These are phyloP conservation scores for Leishmania turanica DNA, from an alignment of 208 protist genomes.

Conservation along the genomic window DNA sequence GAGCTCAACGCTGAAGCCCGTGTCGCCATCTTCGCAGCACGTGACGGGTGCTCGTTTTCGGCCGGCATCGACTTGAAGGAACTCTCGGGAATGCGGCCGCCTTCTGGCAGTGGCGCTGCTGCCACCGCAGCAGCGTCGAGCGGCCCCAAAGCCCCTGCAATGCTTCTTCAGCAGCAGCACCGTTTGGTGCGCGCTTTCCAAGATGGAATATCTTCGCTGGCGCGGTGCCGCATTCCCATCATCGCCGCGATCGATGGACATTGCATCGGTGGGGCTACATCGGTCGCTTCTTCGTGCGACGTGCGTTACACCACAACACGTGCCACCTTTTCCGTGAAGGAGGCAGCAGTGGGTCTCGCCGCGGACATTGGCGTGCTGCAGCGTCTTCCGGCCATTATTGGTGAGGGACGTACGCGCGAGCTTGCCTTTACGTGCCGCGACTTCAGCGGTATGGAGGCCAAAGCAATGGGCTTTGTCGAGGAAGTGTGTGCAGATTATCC, in stretches of 20 bases:
- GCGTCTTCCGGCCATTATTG: slow-evolving; percentile 64
- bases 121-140: not conserved
- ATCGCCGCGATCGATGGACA: slow-evolving; percentile 64
- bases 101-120: slow-evolving; percentile 13
- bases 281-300: slow-evolving; percentile 70
- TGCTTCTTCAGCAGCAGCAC: slow-evolving; percentile 60
- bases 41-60: slow-evolving; percentile 60
- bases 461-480: slow-evolving; percentile 57
- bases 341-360: slow-evolving; percentile 68
- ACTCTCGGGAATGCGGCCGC: slow-evolving; percentile 10
- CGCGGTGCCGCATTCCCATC: slow-evolving; percentile 65
- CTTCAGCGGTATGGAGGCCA: slow-evolving; percentile 47
- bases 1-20: slow-evolving; percentile 55
- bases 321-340: slow-evolving; percentile 62
- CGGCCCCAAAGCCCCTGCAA: slow-evolving; percentile 37
- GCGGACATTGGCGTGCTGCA: slow-evolving; percentile 80
- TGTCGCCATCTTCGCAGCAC: slow-evolving; percentile 53
- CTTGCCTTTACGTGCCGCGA: slow-evolving; percentile 62
- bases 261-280: slow-evolving; percentile 79
- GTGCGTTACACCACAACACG: slow-evolving; percentile 57
- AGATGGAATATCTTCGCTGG: slow-evolving; percentile 52
- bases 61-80: slow-evolving; percentile 59
- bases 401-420: slow-evolving; percentile 69
- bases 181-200: slow-evolving; percentile 51
- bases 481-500: slow-evolving; percentile 54